Evolutionary conservation across 768 basidiomycete genomes (phyloP).

Genomic region (Strobilomyces echinocephalus): DNA sequence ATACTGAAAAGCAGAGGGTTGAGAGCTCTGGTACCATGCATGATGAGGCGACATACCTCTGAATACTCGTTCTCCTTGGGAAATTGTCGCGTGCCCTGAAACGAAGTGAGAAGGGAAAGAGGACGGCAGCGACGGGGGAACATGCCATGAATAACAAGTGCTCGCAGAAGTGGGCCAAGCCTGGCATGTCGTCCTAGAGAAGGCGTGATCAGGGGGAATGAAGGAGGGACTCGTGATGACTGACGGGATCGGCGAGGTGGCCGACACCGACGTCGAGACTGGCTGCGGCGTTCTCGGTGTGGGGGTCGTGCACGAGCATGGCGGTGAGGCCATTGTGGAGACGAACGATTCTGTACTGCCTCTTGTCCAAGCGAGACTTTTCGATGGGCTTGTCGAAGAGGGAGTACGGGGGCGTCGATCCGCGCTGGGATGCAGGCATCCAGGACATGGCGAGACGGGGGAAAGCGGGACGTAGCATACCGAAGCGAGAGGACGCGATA

Average conservation of each 20-base stretch:
- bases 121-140: neutral
- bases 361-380: slow-evolving; percentile 72
- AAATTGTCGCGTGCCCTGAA: slow-evolving; percentile 75
- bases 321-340: slow-evolving; percentile 91
- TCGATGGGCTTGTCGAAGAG: slow-evolving; percentile 58
- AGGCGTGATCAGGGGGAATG: neutral
- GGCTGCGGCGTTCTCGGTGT: slow-evolving; percentile 91
- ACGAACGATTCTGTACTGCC: slow-evolving; percentile 74
- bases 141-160: slow-evolving; percentile 93
- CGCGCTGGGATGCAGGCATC: slow-evolving; percentile 11
- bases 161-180: slow-evolving; percentile 93
- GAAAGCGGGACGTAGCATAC: slow-evolving; percentile 11
- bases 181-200: slow-evolving; percentile 77
- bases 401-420: slow-evolving; percentile 40
- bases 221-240: slow-evolving; percentile 24
- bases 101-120: neutral
- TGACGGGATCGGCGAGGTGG: slow-evolving; percentile 86
- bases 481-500: neutral
- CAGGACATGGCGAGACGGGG: slow-evolving; percentile 25
- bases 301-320: slow-evolving; percentile 74
- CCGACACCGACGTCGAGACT: slow-evolving; percentile 94
- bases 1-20: slow-evolving; percentile 39
- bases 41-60: slow-evolving; percentile 44
- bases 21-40: neutral
- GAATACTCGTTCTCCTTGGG: slow-evolving; percentile 94